phyloP scores from a whole-genome alignment of 306 rosid genomes.

The Spatholobus suberectus region DNA sequence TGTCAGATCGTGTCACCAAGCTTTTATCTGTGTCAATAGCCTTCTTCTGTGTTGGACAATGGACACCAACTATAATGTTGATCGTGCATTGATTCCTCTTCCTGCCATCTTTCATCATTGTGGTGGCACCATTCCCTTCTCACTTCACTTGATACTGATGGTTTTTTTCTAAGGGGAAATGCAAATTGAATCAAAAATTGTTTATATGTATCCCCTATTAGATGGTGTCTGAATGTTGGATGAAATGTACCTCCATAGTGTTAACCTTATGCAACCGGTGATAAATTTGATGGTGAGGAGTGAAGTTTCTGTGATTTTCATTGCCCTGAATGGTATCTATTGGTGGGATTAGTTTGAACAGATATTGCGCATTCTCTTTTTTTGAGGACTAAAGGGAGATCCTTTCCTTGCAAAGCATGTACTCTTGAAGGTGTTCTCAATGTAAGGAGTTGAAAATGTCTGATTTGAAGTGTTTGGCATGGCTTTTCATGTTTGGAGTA shows the following conservation, averaged over 20 bases:
- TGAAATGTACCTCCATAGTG: conserved; percentile 34
- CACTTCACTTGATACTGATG: conserved; percentile 20
- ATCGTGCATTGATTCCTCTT: conserved; percentile 47
- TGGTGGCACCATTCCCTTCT: conserved; percentile 24
- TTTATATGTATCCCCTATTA: background rate
- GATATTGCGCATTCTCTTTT: conserved; percentile 3
- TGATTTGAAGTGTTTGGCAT: conserved; percentile 25
- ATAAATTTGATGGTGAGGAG: conserved; percentile 12
- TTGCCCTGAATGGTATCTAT: conserved; percentile 19
- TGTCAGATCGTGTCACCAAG: conserved; percentile 57
- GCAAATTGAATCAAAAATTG: background rate
- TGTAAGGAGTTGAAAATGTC: background rate
- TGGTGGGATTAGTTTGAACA: conserved; percentile 15
- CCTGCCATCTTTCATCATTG: conserved; percentile 4
- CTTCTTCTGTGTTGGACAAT: background rate
- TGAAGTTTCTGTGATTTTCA: conserved; percentile 23
- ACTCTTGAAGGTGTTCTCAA: conserved; percentile 9
- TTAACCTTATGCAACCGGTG: background rate
- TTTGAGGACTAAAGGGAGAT: conserved; percentile 1
- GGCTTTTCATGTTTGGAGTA: conserved; percentile 25
- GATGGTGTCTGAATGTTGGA: conserved; percentile 35
- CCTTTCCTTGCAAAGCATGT: background rate
- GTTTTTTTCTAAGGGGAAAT: conserved; percentile 12
- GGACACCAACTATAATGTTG: conserved; percentile 14
- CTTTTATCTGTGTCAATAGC: conserved; percentile 17